Percentiles rank a stretch among this genome's conserved stretches.
These are phyloP conservation scores for Sungouiozyma intestinalis DNA, from an alignment of 805 yeast genomes.

Conservation along the genomic window DNA sequence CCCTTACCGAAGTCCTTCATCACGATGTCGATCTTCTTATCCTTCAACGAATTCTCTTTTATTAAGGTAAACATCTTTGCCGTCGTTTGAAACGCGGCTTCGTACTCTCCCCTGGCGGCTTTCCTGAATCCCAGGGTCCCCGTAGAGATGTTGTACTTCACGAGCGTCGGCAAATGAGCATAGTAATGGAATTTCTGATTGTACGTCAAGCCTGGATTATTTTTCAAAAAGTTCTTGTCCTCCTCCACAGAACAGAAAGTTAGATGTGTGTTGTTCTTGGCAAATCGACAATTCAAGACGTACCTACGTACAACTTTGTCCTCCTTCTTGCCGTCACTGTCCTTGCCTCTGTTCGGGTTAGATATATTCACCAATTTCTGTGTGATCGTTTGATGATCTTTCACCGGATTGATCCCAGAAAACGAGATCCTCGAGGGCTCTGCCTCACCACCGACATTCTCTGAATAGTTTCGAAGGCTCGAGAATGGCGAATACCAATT, in stretches of 20 bases:
- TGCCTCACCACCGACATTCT: not conserved
- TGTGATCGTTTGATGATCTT: not conserved
- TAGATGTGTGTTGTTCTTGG: slow-evolving; percentile 72
- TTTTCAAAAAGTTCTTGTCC: slow-evolving; percentile 47
- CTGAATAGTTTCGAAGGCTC: not conserved
- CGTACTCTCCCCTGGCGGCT: slow-evolving; percentile 84
- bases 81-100: slow-evolving; percentile 81
- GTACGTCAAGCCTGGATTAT: slow-evolving; percentile 45
- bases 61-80: slow-evolving; percentile 62
- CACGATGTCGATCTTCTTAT: slow-evolving; percentile 62
- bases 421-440: not conserved
- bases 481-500: not conserved
- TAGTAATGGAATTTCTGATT: slow-evolving; percentile 69
- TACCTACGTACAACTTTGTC: slow-evolving; percentile 33
- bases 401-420: not conserved
- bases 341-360: not conserved
- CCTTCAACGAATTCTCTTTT: slow-evolving; percentile 47
- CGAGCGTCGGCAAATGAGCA: slow-evolving; percentile 69
- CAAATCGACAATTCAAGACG: slow-evolving; percentile 66
- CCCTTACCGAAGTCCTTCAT: slow-evolving; percentile 83
- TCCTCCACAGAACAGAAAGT: slow-evolving; percentile 64
- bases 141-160: slow-evolving; percentile 56
- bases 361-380: slow-evolving; percentile 1
- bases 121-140: slow-evolving; percentile 87
- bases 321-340: not conserved